Evolutionary conservation across 1,139 yeast genomes (phyloP), one percentile per base, ranked within the genome.

Genomic region (Sugiyamaella sp.): DNA sequence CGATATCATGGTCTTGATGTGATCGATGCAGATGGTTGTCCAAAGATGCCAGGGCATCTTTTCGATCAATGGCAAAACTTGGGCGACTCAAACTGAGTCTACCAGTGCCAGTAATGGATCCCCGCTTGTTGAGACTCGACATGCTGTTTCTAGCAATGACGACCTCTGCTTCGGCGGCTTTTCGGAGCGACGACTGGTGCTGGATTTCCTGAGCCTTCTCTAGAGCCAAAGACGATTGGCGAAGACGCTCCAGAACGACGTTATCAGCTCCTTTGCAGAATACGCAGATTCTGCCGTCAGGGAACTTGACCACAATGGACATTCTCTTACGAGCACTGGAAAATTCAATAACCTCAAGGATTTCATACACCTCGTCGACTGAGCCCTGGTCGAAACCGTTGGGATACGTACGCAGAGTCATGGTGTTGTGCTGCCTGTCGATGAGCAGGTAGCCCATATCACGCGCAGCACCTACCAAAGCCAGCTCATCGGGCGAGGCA

Each of bases 261-360:
- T 89, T 89, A 69, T 95, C 99, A 0, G 99, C 99, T 52, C 98
- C 99, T 71, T 95, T 95, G 72, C 97, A 89, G 46, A 95, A 75
- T 54, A 93, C 67, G 51, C 93, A 82, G 20, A 90, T 78, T 57
- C 87, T 78, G n/a, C 82, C 82, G 66, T 88, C 89, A 0, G 97
- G 97, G 62, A 89, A 82, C 60, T 74, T 78, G 1, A 91, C 85
- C 5, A 93, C 71, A n/a, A 86, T 82, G 0, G 97, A 89, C 99
- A 95, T 95, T 66, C 99, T 80, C 71, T 95, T 95, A 63, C 99
- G 81, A 2, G 85, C 76, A 2, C 96, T 88, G 0, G 93, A 78
- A 67, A 95, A 95, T 57, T 93, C 98, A 56, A 95, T 83, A 1
- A 81, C 80, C 57, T 93, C 93, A 60, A 91, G 73, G 2, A 93